Evolutionary conservation across 2,329 filamentous ascomycete species (phyloP), one percentile per base, ranked within the genome.

Genomic region (Colletotrichum theobromicola): DNA sequence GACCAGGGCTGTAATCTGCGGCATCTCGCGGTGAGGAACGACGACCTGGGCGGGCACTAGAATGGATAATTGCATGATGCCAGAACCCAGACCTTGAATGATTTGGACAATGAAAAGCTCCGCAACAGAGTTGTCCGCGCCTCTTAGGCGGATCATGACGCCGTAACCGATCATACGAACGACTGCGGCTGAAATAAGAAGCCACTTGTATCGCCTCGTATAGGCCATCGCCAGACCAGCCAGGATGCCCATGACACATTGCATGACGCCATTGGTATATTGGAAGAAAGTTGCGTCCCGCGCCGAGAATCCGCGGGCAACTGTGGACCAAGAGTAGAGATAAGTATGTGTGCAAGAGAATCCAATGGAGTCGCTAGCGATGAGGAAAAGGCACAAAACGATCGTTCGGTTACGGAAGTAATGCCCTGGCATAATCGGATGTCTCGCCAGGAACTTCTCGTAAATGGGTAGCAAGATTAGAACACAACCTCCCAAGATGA

Each of bases 401-500:
- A 81, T 76, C 16, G 76, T 80, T 5, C 74, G 75, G 42, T 79
- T 76, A 7, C 76, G 74, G 77, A 87, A 79, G 71, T 88, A 78
- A 70, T 80, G 79, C 73, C 81, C 85, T 2, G 83, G 87, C 34
- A 91, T 82, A 75, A 90, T 85, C 35, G 87, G 87, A 32, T 86
- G 84, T 1, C 83, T 84, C 0, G 88, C 86, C 55, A 88, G 76
- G 21, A 84, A 89, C 26, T 81, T 84, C 79, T 91, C 88, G 81
- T 85, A 87, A 2, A 86, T 75, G 1, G 82, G 84, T 68, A 88
- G 85, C 15, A 83, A 74, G 16, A 87, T 75, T 1, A 92, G 81
- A 69, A 89, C 87, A 9, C 89, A 77, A 12, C 85, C 82, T 1
- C 91, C 91, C n/a, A 92, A 74, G 1, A 88, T 85, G 46, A 83